Conservation (phyloP, 2,329 filamentous ascomycete genomes). For the Lasiodiplodia theobromae region DNA sequence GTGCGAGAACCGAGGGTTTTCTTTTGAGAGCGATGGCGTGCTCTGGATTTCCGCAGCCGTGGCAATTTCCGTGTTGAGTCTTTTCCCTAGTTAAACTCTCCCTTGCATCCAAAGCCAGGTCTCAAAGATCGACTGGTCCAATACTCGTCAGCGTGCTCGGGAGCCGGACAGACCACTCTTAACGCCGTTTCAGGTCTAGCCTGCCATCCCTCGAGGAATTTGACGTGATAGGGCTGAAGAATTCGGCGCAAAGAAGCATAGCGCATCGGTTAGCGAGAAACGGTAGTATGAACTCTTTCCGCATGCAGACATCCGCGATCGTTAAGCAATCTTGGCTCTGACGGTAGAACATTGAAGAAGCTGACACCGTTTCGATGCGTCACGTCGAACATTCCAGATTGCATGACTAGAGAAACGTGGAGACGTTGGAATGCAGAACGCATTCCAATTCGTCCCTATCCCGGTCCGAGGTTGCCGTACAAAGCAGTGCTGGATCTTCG, state of each 20-base stretch:
- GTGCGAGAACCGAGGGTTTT: background rate
- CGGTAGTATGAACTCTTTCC: background rate
- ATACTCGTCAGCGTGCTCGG: background rate
- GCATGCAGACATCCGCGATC: background rate
- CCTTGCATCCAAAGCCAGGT: background rate
- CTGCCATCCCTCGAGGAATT: background rate
- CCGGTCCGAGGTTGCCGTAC: too few species aligned
- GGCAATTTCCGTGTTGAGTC: background rate
- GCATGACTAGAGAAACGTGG: too few species aligned
- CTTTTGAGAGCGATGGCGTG: background rate
- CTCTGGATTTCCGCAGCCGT: background rate
- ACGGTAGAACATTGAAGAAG: constrained; percentile 29
- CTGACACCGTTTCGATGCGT: background rate
- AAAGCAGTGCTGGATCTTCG: too few species aligned
- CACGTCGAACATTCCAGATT: background rate
- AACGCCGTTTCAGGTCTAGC: background rate
- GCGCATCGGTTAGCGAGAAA: background rate
- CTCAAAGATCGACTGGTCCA: background rate
- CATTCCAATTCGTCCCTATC: too few species aligned
- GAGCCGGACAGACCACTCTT: too few species aligned
- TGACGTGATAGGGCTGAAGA: background rate
- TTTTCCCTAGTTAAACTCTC: background rate
- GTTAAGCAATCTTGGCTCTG: background rate
- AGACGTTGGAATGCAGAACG: too few species aligned
- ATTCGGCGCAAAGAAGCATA: background rate